Evolutionary conservation across 352 stramenopile species (phyloP), one percentile per base, ranked within the genome.

Genomic region (Pythium utonaiense): DNA sequence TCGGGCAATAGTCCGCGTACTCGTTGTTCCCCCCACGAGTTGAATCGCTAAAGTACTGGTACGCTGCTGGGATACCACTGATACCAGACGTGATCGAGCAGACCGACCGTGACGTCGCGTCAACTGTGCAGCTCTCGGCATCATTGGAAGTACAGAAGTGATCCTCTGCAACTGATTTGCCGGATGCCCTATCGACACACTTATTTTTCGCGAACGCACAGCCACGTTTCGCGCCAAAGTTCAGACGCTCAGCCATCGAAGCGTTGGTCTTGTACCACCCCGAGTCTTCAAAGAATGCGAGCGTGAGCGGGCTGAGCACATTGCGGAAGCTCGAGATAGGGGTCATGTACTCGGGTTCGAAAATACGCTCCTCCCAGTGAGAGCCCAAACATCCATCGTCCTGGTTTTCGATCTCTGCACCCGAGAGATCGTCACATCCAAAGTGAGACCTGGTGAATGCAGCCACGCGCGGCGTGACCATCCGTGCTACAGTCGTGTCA

Each of bases 321-420:
- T 94, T 93, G 9, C 77, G 80, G 50, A 83, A 89, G 51, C 81
- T 94, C 17, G 80, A 79, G 5, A 93, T 69, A 0, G 86, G 79
- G 4, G 75, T 82, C 84, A 95, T 93, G 67, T 89, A 88, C 69
- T 93, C 82, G 3, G 83, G 67, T 40, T 93, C 81, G 28, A 94
- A 94, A 36, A 94, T 74, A 1, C 86, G 72, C 60, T 94, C 83
- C 41, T 95, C 86, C 84, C 81, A 94, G 51, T 95, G 86, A 3
- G 80, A 92, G 0, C 86, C 86, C 3, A 91, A 54, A 49, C 83
- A 94, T 0, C 80, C 80, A 8, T 78, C 74, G 42, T 91, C 76
- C 48, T 93, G 80, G 30, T 80, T 85, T 58, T 95, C 86, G 6
- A 95, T 76, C 58, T 95, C 84, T 17, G 81, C 83, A 6, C 86